Conservation (phyloP, 805 yeast genomes). For the Clavispora vitiphila region DNA sequence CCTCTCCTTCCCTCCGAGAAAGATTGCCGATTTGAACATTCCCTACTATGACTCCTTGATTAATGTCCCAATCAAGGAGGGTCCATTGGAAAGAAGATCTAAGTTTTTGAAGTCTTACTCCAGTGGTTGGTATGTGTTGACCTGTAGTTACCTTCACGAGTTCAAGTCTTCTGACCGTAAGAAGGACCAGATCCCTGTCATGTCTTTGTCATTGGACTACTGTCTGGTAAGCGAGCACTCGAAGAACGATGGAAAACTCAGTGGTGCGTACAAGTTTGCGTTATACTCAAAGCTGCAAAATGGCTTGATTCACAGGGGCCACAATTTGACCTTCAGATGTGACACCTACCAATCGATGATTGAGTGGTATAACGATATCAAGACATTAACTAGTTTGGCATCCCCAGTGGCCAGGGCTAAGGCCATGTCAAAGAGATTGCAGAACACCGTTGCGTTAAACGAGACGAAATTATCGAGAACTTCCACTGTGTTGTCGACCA, state of each 20-base stretch:
- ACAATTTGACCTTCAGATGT: conserved; percentile 94
- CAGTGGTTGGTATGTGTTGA: conserved; percentile 84
- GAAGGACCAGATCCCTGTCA: conserved; percentile 74
- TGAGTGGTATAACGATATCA: conserved; percentile 79
- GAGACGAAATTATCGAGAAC: conserved; percentile 9
- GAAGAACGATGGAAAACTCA: conserved; percentile 55
- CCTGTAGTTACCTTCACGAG: conserved; percentile 86
- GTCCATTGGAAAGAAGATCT: conserved; percentile 82
- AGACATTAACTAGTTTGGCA: conserved; percentile 56
- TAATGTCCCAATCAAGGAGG: conserved; percentile 61
- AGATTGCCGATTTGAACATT: conserved; percentile 50
- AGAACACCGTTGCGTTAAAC: conserved; percentile 7
- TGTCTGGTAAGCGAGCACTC: conserved; percentile 83
- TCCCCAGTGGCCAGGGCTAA: conserved; percentile 57
- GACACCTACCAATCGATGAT: conserved; percentile 76
- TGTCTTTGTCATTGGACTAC: conserved; percentile 74
- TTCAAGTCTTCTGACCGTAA: conserved; percentile 79
- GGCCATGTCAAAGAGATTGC: conserved; percentile 23
- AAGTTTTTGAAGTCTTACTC: conserved; percentile 90
- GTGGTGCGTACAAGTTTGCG: conserved; percentile 70
- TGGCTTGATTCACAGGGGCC: conserved; percentile 73
- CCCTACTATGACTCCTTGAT: conserved; percentile 66
- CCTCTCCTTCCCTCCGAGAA: conserved; percentile 33
- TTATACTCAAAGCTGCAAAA: conserved; percentile 65
- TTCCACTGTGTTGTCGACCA: conserved; percentile 10